These are phyloP conservation scores for Phylloporus scabripes DNA, from an alignment of 768 basidiomycete species.

Conservation along the genomic window DNA sequence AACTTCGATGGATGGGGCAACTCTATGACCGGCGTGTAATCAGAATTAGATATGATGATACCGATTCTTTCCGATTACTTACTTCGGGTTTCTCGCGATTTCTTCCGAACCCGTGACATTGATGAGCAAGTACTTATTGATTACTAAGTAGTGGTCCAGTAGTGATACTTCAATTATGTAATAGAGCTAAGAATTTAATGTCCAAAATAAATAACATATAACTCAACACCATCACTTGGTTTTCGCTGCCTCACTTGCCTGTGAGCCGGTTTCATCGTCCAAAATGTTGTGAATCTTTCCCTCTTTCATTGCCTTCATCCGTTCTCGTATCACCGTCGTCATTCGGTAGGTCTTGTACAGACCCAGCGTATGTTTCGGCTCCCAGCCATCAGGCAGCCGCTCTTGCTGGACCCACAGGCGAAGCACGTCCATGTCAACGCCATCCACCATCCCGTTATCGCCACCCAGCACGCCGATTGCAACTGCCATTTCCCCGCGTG, in stretches of 20 bases:
- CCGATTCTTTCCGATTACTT: constrained; percentile 1
- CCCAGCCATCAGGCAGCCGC: constrained; percentile 41
- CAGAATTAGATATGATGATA: too few relatives aligned
- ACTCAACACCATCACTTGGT: constrained; percentile 9
- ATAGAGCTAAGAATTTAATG: too few relatives aligned
- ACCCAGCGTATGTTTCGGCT: constrained; percentile 27
- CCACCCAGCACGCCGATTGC: constrained; percentile 46
- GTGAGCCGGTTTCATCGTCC: background rate
- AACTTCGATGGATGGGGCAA: background rate
- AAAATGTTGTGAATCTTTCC: constrained; percentile 17
- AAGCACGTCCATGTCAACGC: constrained; percentile 43
- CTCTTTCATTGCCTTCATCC: constrained; percentile 20
- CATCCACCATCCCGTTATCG: constrained; percentile 33
- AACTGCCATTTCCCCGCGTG: constrained; percentile 63
- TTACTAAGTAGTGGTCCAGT: too few relatives aligned
- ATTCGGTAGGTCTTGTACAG: constrained; percentile 28
- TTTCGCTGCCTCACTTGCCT: constrained; percentile 5
- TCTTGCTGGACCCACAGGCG: constrained; percentile 48
- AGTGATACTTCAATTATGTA: too few relatives aligned
- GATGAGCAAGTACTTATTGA: too few relatives aligned
- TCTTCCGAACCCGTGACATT: background rate
- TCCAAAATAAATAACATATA: background rate
- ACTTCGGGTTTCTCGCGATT: background rate
- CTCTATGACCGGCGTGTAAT: background rate
- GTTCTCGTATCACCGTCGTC: constrained; percentile 25